Conservation (phyloP, 2,329 filamentous ascomycete species). For the Cladophialophora immunda region DNA sequence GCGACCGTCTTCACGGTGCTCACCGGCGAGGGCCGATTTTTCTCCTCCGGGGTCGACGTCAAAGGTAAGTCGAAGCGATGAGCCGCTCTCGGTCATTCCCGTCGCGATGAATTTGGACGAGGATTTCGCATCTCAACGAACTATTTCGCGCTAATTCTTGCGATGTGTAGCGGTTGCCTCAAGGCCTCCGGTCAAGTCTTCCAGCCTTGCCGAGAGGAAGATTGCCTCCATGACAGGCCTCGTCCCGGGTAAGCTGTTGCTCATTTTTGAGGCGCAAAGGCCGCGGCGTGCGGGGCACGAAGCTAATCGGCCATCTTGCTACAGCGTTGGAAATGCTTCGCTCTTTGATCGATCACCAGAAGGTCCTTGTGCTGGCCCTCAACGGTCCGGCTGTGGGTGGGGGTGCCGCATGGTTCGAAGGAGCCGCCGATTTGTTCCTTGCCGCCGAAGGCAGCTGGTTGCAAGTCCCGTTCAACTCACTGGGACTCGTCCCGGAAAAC, state of each 20-base stretch:
- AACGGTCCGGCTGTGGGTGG: slow-evolving; percentile 61
- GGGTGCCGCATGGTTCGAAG: slow-evolving; percentile 61
- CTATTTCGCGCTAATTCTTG: too few species aligned
- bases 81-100: too few species aligned
- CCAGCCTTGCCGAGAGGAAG: not conserved
- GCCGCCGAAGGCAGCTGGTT: slow-evolving; percentile 55
- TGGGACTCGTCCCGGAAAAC: slow-evolving; percentile 59
- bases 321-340: slow-evolving; percentile 4
- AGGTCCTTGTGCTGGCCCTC: slow-evolving; percentile 59
- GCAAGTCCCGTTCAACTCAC: slow-evolving; percentile 58
- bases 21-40: slow-evolving; percentile 64
- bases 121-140: too few species aligned
- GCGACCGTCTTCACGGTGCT: slow-evolving; percentile 60
- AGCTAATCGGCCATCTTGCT: too few species aligned
- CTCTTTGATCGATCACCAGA: slow-evolving; percentile 58
- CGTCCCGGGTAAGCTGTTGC: not conserved
- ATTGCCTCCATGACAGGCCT: not conserved
- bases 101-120: too few species aligned
- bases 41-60: slow-evolving; percentile 89
- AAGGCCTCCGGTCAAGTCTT: not conserved
- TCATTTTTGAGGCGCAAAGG: too few species aligned
- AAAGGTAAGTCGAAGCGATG: not conserved
- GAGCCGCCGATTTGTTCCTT: slow-evolving; percentile 58
- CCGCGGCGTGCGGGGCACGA: too few species aligned
- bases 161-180: not conserved